These are phyloP conservation scores for Aspergillus aculeatus DNA, from an alignment of 2,329 filamentous ascomycete genomes.

Conservation along the genomic window DNA sequence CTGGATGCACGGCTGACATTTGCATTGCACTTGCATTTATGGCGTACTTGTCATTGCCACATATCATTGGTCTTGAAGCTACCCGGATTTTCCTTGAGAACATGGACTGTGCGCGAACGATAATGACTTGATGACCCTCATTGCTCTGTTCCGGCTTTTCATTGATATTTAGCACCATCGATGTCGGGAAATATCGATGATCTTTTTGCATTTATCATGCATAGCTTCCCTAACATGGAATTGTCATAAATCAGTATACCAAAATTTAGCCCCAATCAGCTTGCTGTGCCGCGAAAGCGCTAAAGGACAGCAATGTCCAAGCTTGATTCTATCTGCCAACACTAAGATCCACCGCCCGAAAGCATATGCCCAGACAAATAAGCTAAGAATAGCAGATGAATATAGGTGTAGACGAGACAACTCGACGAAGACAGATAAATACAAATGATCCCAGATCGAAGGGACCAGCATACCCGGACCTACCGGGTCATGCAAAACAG, in stretches of 20 bases:
- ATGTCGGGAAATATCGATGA: neutral
- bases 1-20: conserved; percentile 35
- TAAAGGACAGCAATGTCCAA: conserved; percentile 3
- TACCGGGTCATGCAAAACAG: neutral
- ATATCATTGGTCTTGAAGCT: neutral
- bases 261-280: neutral
- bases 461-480: neutral
- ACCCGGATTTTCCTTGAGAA: neutral
- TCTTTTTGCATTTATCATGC: neutral
- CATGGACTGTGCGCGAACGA: neutral
- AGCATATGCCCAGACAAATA: neutral
- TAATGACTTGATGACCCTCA: neutral
- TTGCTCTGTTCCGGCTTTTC: neutral
- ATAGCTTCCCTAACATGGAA: neutral
- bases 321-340: neutral
- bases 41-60: neutral
- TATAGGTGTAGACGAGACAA: neutral
- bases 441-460: neutral
- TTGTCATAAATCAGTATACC: too few relatives aligned
- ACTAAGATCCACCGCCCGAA: neutral
- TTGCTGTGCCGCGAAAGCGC: neutral
- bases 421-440: conserved; percentile 4
- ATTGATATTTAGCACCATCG: neutral
- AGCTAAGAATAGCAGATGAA: neutral
- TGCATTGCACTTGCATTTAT: neutral